phyloP scores from a whole-genome alignment of 305 asterid genomes.

The Coffea humblotiana region DNA sequence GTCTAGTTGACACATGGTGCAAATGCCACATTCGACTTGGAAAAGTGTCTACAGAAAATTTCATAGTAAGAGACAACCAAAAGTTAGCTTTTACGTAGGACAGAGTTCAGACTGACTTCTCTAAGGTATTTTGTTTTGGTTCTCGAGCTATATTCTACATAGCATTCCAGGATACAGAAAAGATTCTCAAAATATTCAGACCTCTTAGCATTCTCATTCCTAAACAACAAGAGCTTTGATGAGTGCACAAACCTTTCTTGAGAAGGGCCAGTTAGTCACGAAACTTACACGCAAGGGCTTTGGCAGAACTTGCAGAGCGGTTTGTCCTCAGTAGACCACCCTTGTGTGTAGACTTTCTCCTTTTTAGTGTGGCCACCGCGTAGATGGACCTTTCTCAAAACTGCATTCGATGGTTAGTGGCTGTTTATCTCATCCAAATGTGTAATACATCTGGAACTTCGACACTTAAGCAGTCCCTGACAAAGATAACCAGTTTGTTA shows the following conservation, averaged over 20 bases:
- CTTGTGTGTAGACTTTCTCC: constrained; percentile 74
- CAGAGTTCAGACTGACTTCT: constrained; percentile 49
- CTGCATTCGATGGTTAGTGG: constrained; percentile 78
- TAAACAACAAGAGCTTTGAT: constrained; percentile 31
- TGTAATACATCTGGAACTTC: constrained; percentile 81
- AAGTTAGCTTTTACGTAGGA: neutral
- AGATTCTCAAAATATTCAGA: constrained; percentile 94
- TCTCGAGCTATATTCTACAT: constrained; percentile 74
- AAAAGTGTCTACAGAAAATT: constrained; percentile 65
- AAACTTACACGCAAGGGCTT: constrained; percentile 77
- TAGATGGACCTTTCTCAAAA: constrained; percentile 64
- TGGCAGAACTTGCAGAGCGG: constrained; percentile 98
- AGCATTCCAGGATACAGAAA: constrained; percentile 77
- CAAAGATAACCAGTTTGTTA: constrained; percentile 28
- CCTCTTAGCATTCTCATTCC: constrained; percentile 63
- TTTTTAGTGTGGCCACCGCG: constrained; percentile 47
- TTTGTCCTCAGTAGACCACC: constrained; percentile 78
- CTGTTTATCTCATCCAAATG: constrained; percentile 66
- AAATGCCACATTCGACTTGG: constrained; percentile 80
- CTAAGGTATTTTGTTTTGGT: constrained; percentile 74
- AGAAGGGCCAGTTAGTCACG: constrained; percentile 11
- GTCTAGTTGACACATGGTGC: constrained; percentile 70
- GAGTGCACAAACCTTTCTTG: neutral
- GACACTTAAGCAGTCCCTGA: constrained; percentile 81
- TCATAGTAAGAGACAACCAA: constrained; percentile 27